Evolutionary conservation across 306 rosid genomes (phyloP).

Genomic region (Inga oerstediana): DNA sequence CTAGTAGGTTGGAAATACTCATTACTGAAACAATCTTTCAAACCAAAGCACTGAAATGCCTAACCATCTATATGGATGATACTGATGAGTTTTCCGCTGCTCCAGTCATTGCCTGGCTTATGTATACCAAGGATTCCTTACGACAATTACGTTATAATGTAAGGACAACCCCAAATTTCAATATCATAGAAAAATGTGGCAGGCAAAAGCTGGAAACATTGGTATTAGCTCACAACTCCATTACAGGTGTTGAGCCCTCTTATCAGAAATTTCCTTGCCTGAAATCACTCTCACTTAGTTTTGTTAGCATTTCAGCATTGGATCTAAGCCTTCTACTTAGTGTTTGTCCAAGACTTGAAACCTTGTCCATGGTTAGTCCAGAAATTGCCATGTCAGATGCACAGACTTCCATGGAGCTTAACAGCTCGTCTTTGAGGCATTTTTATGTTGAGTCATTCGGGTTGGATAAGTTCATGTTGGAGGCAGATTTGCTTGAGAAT

Average conservation of each 20-base stretch:
- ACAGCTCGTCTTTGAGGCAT: conserved; percentile 62
- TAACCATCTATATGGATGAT: conserved; percentile 68
- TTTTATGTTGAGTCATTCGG: conserved; percentile 57
- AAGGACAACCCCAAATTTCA: conserved; percentile 59
- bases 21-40: conserved; percentile 74
- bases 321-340: conserved; percentile 72
- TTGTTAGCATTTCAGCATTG: conserved; percentile 59
- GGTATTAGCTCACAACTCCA: conserved; percentile 50
- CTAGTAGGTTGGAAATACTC: conserved; percentile 54
- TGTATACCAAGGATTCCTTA: conserved; percentile 74
- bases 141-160: conserved; percentile 55
- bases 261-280: conserved; percentile 72
- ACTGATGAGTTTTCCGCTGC: conserved; percentile 64
- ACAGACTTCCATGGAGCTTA: conserved; percentile 56
- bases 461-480: conserved; percentile 53
- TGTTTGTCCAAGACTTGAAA: conserved; percentile 65
- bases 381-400: conserved; percentile 66
- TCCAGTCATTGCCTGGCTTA: conserved; percentile 76
- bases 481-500: conserved; percentile 62
- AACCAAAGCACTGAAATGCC: conserved; percentile 57
- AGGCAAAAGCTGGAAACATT: conserved; percentile 48
- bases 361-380: conserved; percentile 50
- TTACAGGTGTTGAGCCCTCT: conserved; percentile 59
- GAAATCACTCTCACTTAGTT: conserved; percentile 59
- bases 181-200: conserved; percentile 67